Conservation (phyloP, 2,329 filamentous ascomycete genomes). For the Stagonosporopsis chrysanthemi region DNA sequence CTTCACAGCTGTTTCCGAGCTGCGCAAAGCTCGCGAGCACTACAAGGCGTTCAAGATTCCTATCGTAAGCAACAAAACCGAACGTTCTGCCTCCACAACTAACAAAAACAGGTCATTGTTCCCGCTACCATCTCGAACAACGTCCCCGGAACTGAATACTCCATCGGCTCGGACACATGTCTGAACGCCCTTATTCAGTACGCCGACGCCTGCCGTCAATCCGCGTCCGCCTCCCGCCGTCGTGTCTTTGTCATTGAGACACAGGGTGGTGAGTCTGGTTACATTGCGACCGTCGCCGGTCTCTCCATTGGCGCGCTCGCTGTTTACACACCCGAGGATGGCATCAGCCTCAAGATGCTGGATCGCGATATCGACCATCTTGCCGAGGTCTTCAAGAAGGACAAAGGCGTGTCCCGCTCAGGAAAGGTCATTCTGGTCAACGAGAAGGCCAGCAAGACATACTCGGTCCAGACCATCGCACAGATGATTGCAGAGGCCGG, state of each 20-base stretch:
- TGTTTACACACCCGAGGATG: slow-evolving; percentile 97
- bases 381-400: slow-evolving; percentile 81
- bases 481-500: slow-evolving; percentile 96
- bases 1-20: slow-evolving; percentile 88
- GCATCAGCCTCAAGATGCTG: slow-evolving; percentile 92
- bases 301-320: slow-evolving; percentile 90
- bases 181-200: slow-evolving; percentile 94
- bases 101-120: slow-evolving; percentile 71
- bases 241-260: slow-evolving; percentile 98
- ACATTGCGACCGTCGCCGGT: slow-evolving; percentile 88
- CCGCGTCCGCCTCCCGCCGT: slow-evolving; percentile 88
- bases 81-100: slow-evolving; percentile 1
- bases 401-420: slow-evolving; percentile 86
- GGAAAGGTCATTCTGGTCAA: slow-evolving; percentile 97
- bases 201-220: slow-evolving; percentile 97
- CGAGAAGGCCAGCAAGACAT: slow-evolving; percentile 88
- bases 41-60: slow-evolving; percentile 92
- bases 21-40: slow-evolving; percentile 78
- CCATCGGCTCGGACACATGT: slow-evolving; percentile 93
- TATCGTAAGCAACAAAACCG: slow-evolving; percentile 57
- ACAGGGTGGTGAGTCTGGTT: slow-evolving; percentile 92
- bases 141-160: slow-evolving; percentile 96
- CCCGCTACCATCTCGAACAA: slow-evolving; percentile 99
- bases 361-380: slow-evolving; percentile 88
- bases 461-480: slow-evolving; percentile 90